These are phyloP conservation scores for Solanum chiquidenum DNA, from an alignment of 257 asterid genomes.

Conservation along the genomic window DNA sequence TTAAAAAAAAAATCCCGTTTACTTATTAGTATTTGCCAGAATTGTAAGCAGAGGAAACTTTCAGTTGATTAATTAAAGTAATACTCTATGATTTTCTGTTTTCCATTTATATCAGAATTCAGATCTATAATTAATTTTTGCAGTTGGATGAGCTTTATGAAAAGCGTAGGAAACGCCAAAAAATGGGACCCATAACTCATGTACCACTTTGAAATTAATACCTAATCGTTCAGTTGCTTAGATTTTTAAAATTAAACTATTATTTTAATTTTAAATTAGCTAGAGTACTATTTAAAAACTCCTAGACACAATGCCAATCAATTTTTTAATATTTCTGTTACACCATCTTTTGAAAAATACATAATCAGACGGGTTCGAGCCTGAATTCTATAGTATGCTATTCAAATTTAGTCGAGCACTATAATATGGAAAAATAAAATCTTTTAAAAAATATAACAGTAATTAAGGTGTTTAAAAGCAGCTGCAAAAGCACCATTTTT, in stretches of 20 bases:
- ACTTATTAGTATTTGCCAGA: neutral
- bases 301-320: neutral
- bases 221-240: neutral
- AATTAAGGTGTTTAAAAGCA: slow-evolving; percentile 29
- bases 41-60: neutral
- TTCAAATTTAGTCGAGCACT: too few relatives aligned
- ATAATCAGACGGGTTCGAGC: too few relatives aligned
- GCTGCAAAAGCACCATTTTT: slow-evolving; percentile 25
- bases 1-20: neutral
- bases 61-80: neutral
- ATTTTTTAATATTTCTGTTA: neutral
- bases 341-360: neutral
- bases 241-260: neutral
- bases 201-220: slow-evolving; percentile 22
- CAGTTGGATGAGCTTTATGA: neutral
- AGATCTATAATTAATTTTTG: neutral
- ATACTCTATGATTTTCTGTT: neutral
- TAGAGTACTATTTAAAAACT: too few relatives aligned
- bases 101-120: neutral
- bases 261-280: neutral
- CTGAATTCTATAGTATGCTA: too few relatives aligned
- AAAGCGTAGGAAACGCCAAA: slow-evolving; percentile 6
- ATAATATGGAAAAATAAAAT: too few relatives aligned
- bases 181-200: neutral
- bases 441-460: neutral